Evolutionary conservation across 129 eudicot species (phyloP).

Genomic region (Helichrysum umbraculigerum): DNA sequence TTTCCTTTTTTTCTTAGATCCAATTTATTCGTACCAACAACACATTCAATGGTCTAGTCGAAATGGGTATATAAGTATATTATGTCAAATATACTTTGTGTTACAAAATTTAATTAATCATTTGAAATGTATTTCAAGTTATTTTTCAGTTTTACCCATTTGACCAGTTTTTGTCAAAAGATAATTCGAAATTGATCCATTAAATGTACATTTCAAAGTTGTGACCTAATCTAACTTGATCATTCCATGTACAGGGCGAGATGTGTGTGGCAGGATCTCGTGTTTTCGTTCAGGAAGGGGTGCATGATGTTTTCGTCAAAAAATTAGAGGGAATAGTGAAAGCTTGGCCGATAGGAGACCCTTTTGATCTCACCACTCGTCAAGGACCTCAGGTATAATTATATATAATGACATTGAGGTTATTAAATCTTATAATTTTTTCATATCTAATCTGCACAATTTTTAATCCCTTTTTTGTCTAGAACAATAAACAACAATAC

Average conservation of each 20-base stretch:
- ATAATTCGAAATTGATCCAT: too few relatives aligned
- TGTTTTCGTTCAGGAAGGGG: constrained; percentile 77
- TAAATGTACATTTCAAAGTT: too few relatives aligned
- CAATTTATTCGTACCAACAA: not conserved
- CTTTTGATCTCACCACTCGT: constrained; percentile 63
- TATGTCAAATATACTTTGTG: too few relatives aligned
- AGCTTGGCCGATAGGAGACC: constrained; percentile 66
- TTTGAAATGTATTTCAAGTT: not conserved
- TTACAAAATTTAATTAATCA: too few relatives aligned
- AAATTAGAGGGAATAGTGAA: constrained; percentile 48
- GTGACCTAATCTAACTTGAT: not conserved
- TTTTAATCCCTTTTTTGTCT: not conserved
- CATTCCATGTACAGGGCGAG: constrained; percentile 54
- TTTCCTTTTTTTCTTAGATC: not conserved
- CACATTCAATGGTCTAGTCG: not conserved
- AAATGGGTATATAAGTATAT: too few relatives aligned
- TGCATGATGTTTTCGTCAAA: constrained; percentile 48
- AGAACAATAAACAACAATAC: constrained; percentile 61
- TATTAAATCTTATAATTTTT: not conserved
- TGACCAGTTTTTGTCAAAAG: too few relatives aligned
- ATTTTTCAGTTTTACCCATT: too few relatives aligned
- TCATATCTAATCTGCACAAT: not conserved
- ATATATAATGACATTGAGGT: too few relatives aligned
- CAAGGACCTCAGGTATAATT: constrained; percentile 76
- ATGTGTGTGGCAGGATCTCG: constrained; percentile 74